phyloP scores from a whole-genome alignment of 345 rosid species.

The Boechera divaricarpa region DNA sequence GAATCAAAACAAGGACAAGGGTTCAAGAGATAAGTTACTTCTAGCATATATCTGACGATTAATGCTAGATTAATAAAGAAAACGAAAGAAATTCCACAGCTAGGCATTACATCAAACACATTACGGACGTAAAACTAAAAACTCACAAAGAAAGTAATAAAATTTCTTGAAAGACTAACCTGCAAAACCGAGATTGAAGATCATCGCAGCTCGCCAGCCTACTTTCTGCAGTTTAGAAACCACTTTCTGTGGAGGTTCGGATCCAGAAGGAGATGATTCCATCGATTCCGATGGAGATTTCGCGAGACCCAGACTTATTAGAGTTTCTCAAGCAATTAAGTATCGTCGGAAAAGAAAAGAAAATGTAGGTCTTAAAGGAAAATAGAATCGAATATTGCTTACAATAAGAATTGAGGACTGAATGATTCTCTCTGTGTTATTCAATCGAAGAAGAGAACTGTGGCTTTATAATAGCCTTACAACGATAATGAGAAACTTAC shows the following conservation, averaged over 20 bases:
- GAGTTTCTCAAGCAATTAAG: conserved; percentile 19
- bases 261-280: conserved; percentile 49
- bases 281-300: conserved; percentile 38
- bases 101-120: conserved; percentile 53
- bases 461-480: too few species aligned
- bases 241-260: conserved; percentile 44
- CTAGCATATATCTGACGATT: not conserved
- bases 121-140: conserved; percentile 27
- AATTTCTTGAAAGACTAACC: conserved; percentile 43
- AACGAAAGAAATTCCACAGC: not conserved
- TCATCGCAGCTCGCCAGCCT: conserved; percentile 69
- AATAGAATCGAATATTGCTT: too few species aligned
- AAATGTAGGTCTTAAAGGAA: not conserved
- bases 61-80: not conserved
- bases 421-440: too few species aligned
- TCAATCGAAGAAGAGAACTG: too few species aligned
- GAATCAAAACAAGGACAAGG: conserved; percentile 13
- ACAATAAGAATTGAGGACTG: too few species aligned
- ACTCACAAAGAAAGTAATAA: not conserved
- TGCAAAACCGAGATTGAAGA: conserved; percentile 75
- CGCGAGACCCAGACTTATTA: not conserved
- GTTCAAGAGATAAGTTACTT: not conserved
- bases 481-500: too few species aligned
- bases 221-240: conserved; percentile 49
- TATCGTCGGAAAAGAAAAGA: conserved; percentile 8